A percentile compares a stretch with the other conserved stretches of the same genome.
phyloP scores from a whole-genome alignment of 2,329 filamentous ascomycete genomes.

The Penicillium paneum region DNA sequence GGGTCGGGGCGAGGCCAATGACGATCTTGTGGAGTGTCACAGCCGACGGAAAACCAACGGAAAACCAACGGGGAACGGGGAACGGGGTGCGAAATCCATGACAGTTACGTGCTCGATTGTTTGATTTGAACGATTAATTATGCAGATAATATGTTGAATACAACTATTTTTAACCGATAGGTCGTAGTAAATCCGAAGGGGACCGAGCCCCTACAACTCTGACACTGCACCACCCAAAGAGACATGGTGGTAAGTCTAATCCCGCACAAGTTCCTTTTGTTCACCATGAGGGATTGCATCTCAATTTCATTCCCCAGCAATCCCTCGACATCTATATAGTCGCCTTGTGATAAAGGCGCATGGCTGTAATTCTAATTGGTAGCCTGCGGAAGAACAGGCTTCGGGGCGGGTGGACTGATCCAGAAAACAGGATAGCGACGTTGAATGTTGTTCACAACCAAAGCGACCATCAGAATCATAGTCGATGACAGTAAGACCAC shows the following conservation, averaged over 20 bases:
- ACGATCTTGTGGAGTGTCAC: not conserved
- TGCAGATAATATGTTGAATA: not conserved
- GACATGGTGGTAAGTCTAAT: not conserved
- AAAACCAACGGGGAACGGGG: not conserved
- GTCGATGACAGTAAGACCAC: not conserved
- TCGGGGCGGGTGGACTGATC: not conserved
- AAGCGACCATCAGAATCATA: not conserved
- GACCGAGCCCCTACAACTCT: not conserved
- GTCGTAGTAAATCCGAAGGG: not conserved
- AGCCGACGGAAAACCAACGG: not conserved
- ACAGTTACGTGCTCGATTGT: not conserved
- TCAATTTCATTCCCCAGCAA: not conserved
- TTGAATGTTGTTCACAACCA: not conserved
- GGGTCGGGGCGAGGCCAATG: not conserved
- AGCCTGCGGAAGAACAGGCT: not conserved
- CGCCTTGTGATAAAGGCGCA: too few species aligned
- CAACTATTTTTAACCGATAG: not conserved
- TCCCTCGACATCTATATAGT: not conserved
- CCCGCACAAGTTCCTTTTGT: not conserved
- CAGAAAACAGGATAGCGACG: not conserved
- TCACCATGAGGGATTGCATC: not conserved
- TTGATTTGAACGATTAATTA: not conserved
- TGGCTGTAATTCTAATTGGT: not conserved
- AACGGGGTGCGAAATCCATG: not conserved
- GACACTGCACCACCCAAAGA: not conserved